Evolutionary conservation across 768 basidiomycete genomes (phyloP).

Genomic region (Mycena sanguinolenta): DNA sequence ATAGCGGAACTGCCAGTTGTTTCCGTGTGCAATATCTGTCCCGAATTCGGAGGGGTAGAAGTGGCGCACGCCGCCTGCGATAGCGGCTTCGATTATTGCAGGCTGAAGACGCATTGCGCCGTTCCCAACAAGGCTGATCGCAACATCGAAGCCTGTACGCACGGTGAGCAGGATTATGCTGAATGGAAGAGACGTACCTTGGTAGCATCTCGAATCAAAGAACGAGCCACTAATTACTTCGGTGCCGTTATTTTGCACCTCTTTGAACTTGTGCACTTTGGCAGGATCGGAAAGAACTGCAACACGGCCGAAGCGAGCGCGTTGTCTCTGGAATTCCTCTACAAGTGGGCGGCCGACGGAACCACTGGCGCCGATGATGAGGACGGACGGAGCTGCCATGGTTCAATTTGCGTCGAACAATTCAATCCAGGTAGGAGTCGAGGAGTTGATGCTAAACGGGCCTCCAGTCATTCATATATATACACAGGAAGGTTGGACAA

Average conservation of each 20-base stretch:
- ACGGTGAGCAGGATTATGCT: neutral
- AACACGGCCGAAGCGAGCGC: conserved; percentile 3
- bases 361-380: conserved; percentile 22
- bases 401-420: neutral
- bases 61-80: conserved; percentile 22
- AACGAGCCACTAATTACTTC: conserved; percentile 16
- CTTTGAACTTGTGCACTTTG: conserved; percentile 8
- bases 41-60: conserved; percentile 30
- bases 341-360: conserved; percentile 7
- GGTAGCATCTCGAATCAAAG: conserved; percentile 14
- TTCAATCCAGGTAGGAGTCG: neutral
- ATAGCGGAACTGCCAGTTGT: conserved; percentile 10
- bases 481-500: too few species aligned
- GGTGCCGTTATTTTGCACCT: conserved; percentile 4
- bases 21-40: neutral
- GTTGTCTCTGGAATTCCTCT: conserved; percentile 9
- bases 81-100: conserved; percentile 22
- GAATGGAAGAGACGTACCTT: neutral
- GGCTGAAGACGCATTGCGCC: conserved; percentile 14
- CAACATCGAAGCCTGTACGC: conserved; percentile 20
- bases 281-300: conserved; percentile 14
- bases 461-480: too few species aligned
- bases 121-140: conserved; percentile 12
- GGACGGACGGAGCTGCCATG: conserved; percentile 1
- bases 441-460: too few species aligned